Base-by-base conservation (phyloP, 805 yeast genomes). In the Ogataea glucozyma region DNA sequence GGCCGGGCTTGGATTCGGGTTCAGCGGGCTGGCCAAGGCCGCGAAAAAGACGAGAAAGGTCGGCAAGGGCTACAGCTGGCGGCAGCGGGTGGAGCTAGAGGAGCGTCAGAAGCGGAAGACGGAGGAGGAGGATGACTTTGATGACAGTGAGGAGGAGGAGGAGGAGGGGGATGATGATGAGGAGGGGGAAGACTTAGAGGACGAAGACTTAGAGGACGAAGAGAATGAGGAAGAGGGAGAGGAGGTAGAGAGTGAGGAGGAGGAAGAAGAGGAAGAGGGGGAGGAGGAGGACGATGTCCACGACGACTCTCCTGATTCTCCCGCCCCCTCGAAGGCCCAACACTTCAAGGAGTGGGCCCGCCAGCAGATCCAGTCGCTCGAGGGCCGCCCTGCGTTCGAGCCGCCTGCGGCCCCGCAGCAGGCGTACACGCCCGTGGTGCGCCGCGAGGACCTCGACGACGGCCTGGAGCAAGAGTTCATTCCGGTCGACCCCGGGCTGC, bases 291-390 rank as follows among this genome's bases (percentile, higher is more conserved):
- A 61, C 3, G 65, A 48, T 12, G 68, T 49, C 6, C 67, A 62
- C 4, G 70, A 58, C 0, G 67, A 60, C 4, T 14, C n/a, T 5
- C 70, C 60, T 6, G 63, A 54, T 4, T 61, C 54, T 2, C 58
- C 51, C 4, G 81, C 72, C 48, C 60, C 65, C 30, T 60, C 71
- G 22, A 67, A 66, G 33, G 91, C 88, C 1, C 70, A 72, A 26
- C 76, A 80, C 13, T 93, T 93, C 71, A 87, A 86, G 64, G 76
- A 77, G 14, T 93, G 99, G 98, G 97, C 97, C 0, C 86, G 83
- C 51, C 65, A 73, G 26, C 86, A 85, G 56, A 77, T 82, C 4
- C 78, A 83, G 44, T 71, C 75, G 47, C 66, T 80, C 29, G 87
- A 80, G 52, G 88, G 86, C 1, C 71, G 81, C 19, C 73, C 76